These are phyloP conservation scores for Lactarius hengduanensis DNA, from an alignment of 768 basidiomycete genomes.

Conservation along the genomic window DNA sequence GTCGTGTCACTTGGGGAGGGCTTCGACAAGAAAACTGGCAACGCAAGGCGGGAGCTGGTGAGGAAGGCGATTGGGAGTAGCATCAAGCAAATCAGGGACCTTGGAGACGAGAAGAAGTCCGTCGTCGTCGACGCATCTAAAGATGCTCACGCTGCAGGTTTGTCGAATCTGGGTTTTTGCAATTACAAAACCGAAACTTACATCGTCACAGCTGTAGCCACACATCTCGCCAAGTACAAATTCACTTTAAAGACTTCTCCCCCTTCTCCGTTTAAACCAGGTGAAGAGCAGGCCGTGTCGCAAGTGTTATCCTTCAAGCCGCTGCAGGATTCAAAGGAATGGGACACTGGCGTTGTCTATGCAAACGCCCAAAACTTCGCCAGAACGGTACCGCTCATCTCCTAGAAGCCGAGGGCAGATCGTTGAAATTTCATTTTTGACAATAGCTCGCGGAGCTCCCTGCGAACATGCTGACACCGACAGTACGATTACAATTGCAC, in stretches of 20 bases:
- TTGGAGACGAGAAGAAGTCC: conserved; percentile 57
- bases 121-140: conserved; percentile 60
- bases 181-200: conserved; percentile 21
- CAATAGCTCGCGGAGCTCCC: conserved; percentile 78
- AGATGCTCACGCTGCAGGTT: conserved; percentile 80
- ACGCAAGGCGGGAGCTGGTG: conserved; percentile 59
- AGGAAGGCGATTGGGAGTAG: conserved; percentile 70
- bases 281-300: conserved; percentile 49
- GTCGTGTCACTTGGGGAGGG: conserved; percentile 59
- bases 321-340: conserved; percentile 49
- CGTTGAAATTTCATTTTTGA: not conserved
- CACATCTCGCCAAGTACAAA: conserved; percentile 70
- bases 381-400: conserved; percentile 52
- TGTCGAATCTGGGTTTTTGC: conserved; percentile 28
- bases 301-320: conserved; percentile 44
- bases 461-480: conserved; percentile 84
- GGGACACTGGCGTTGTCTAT: conserved; percentile 73
- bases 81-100: conserved; percentile 62
- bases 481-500: conserved; percentile 41
- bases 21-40: conserved; percentile 46
- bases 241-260: conserved; percentile 78
- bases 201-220: conserved; percentile 61
- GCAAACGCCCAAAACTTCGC: conserved; percentile 79
- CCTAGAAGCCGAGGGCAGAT: not conserved
- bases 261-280: conserved; percentile 63